Evolutionary conservation across 148 eudicot species (phyloP).

Genomic region (Linanthus parryae): DNA sequence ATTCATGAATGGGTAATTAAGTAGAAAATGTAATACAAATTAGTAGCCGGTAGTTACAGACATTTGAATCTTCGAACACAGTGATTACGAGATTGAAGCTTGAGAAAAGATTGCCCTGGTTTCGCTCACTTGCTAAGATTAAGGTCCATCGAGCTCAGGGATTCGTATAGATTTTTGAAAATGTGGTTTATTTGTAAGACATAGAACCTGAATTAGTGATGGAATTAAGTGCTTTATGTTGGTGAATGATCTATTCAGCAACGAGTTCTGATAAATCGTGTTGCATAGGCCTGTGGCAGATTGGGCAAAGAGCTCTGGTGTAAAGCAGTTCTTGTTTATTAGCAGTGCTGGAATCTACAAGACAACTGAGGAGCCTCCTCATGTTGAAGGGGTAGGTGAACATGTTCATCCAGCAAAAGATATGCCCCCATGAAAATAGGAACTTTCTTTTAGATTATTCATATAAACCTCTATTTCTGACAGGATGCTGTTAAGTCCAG

Average conservation of each 20-base stretch:
- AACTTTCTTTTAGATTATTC: no score
- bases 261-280: constrained; percentile 6
- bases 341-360: constrained; percentile 98
- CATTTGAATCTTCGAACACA: no score
- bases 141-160: no score
- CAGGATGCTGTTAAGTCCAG: constrained; percentile 83
- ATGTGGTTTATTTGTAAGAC: not conserved
- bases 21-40: no score
- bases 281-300: constrained; percentile 78
- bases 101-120: no score
- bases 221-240: not conserved
- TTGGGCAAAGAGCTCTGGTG: constrained; percentile 87
- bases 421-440: no score
- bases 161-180: no score
- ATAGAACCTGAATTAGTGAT: not conserved
- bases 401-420: not conserved
- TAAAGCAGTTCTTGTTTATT: constrained; percentile 64
- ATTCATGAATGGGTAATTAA: no score
- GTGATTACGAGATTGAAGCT: no score
- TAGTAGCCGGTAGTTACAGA: no score
- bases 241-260: not conserved
- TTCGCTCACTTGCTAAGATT: no score
- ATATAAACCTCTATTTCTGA: constrained; percentile 4
- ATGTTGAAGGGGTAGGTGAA: constrained; percentile 79
- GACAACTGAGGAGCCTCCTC: constrained; percentile 90